Evolutionary conservation across 257 asterid species (phyloP), one percentile per base, ranked within the genome.

Genomic region (Eustoma russellianum): DNA sequence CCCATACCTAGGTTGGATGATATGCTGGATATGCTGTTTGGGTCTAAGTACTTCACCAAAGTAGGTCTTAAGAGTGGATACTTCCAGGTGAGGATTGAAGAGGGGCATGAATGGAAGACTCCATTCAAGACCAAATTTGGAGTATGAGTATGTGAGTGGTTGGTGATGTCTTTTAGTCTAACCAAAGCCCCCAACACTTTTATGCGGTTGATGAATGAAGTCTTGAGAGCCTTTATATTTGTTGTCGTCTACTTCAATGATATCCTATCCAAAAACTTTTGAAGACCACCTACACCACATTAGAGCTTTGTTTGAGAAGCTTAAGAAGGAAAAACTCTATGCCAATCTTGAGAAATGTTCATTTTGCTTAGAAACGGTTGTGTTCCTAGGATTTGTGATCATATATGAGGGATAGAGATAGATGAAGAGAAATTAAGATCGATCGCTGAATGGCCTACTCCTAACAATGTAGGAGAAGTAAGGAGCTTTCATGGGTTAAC

Each of bases 231-330:
- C 4, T 61, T 52, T 19, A 61, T 52, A 0, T 44, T 61, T 33
- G 41, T 44, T 28, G 46, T 61, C 1, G 48, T 61, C 11, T 61
- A 61, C 18, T 61, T 61, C 33, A 53, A 61, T 34, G 59, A 61
- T 16, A 61, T 61, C 6, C 48, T 9, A 13, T 14, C 13, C 13
- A 1, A 4, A 14, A n/a, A n/a, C n/a, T 44, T 13, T 44, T 13
- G 48, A 44, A 5, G 9, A 8, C 6, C 48, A 44, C 11, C 12
- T 44, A 3, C 5, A 44, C 5, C 48, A 44, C 14, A 4, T 44
- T 10, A 10, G 48, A 9, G 48, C 48, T 1, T 8, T 44, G 6
- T 44, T 44, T 8, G 15, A 14, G 6, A 14, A 3, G 5, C 15
- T 44, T 35, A 35, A 9, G 9, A 5, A 35, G 9, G 41, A 5